Base-by-base conservation (phyloP, 83 land plant genomes). In the Larix sibirica region DNA sequence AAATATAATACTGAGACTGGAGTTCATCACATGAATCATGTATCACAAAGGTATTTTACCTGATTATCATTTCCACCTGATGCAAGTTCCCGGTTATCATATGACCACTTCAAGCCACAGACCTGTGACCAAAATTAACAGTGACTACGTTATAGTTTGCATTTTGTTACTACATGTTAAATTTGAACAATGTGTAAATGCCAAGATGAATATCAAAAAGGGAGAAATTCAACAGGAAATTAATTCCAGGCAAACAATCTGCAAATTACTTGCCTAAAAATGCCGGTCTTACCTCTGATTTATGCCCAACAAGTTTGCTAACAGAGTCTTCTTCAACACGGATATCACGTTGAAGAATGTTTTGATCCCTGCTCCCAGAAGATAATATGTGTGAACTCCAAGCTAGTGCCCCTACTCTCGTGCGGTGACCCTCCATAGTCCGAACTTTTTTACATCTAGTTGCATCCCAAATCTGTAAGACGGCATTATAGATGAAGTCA, bases 1-100 rank as follows among this genome's bases (percentile, higher is more conserved):
- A 23, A 47, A 47, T 47, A 47, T 47, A 47, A 47, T 47, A 47
- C 54, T 47, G 9, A 47, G 9, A 1, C 54, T 47, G 54, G 56
- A 8, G 21, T 73, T 14, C n/a, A 73, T 21, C 77, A 42, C 74
- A 69, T 10, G 24, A 50, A 47, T 76, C 47, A 58, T 58, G 20
- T 26, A 9, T 31, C 28, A 59, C 80, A 31, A 77, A 78, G 56
- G 12, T 67, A 36, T 23, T 23, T 64, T 67, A 96, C 98, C 95
- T 93, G 96, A 84, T 97, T 97, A 81, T 97, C 99, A 81, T 97
- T 97, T 54, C 99, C 99, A 71, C 99, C 99, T 44, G 99, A 97
- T 79, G 99, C 99, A 77, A 97, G 97, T 85, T 97, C 99, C 42
- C 99, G 89, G 83, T 97, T 95, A 87, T 97, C 99, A 85, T 92